Conservation (phyloP, 139 green algal species). For the Chlorella sorokiniana region DNA sequence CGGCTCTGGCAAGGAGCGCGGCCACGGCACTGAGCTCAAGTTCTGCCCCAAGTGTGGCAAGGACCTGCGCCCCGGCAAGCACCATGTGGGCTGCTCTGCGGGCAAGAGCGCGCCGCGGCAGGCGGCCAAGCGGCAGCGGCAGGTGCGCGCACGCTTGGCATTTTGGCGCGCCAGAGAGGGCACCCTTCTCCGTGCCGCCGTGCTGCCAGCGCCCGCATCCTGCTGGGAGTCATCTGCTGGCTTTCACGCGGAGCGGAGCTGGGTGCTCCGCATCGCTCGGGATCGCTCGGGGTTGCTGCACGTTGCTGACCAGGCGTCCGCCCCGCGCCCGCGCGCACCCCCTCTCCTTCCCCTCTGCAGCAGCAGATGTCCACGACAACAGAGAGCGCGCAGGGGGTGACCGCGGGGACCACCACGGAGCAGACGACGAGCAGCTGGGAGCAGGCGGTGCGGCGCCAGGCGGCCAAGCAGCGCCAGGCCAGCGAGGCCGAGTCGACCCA, state of each 20-base stretch:
- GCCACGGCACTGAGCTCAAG: slow-evolving; percentile 82
- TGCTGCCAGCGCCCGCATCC: too few species aligned
- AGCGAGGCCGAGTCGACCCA: slow-evolving; percentile 2
- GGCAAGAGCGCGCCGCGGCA: slow-evolving; percentile 51
- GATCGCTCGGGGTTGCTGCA: too few species aligned
- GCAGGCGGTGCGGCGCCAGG: slow-evolving; percentile 12
- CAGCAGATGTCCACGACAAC: slow-evolving; percentile 37
- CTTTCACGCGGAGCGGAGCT: too few species aligned
- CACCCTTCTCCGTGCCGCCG: too few species aligned
- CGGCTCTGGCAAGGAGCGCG: slow-evolving; percentile 82
- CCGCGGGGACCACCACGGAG: slow-evolving; percentile 18
- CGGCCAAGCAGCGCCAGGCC: slow-evolving; percentile 12
- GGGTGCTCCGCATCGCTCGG: too few species aligned
- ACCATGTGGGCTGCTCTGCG: slow-evolving; percentile 83
- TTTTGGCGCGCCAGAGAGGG: too few species aligned
- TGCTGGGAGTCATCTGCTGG: too few species aligned
- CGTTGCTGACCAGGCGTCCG: neutral
- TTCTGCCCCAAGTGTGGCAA: slow-evolving; percentile 84
- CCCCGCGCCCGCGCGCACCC: neutral
- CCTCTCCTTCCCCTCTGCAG: neutral
- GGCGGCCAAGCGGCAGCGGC: slow-evolving; percentile 43
- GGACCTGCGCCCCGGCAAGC: slow-evolving; percentile 79
- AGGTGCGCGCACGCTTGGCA: slow-evolving; percentile 28
- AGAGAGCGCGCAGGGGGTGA: slow-evolving; percentile 28
- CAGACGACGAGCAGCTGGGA: slow-evolving; percentile 30